Evolutionary conservation across 2,329 filamentous ascomycete genomes (phyloP).

Genomic region (Aurifilum marmelostoma): DNA sequence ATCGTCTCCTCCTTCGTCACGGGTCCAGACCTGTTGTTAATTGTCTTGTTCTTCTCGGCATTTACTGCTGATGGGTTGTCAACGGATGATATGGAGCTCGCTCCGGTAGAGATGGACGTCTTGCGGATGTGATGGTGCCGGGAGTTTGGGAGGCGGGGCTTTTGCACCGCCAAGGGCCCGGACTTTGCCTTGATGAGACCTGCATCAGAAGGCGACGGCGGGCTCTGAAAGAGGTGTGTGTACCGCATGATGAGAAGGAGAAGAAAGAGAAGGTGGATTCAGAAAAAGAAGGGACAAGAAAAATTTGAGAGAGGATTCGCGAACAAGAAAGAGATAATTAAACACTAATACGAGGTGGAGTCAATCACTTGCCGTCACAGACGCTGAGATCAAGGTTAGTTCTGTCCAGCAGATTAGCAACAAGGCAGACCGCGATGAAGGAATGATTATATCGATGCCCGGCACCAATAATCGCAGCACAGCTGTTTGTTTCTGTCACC

Average conservation of each 20-base stretch:
- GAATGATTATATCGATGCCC: slow-evolving; percentile 14
- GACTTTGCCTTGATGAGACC: slow-evolving; percentile 25
- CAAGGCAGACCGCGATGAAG: not conserved
- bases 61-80: not conserved
- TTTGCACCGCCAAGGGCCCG: slow-evolving; percentile 17
- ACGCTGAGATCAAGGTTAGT: not conserved
- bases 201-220: slow-evolving; percentile 24
- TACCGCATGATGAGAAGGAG: slow-evolving; percentile 24
- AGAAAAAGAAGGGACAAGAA: not conserved
- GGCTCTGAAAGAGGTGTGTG: slow-evolving; percentile 23
- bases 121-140: slow-evolving; percentile 25
- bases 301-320: not conserved
- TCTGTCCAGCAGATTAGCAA: slow-evolving; percentile 19
- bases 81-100: slow-evolving; percentile 13
- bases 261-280: not conserved
- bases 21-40: not conserved
- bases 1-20: slow-evolving; percentile 22
- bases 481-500: not conserved
- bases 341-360: not conserved
- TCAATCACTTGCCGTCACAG: not conserved
- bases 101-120: slow-evolving; percentile 21
- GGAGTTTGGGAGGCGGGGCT: slow-evolving; percentile 26
- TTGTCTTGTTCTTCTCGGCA: not conserved
- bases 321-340: not conserved
- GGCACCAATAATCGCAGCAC: slow-evolving; percentile 17